Evolutionary conservation across 2,329 filamentous ascomycete species (phyloP), one percentile per base, ranked within the genome.

Genomic region (Plectosphaerella plurivora): DNA sequence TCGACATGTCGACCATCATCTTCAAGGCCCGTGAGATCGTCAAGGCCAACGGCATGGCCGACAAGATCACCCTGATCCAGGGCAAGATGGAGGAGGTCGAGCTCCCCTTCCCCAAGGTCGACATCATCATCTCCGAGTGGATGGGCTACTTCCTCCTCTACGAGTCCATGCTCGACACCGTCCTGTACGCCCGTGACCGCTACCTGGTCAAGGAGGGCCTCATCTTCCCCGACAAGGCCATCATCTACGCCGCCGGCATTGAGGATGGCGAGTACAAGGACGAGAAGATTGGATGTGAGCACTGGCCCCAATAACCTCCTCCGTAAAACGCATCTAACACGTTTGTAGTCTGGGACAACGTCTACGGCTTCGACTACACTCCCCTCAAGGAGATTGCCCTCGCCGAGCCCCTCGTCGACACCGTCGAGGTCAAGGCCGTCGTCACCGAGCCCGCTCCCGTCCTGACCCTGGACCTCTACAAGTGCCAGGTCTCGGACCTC

Each of bases 51-150:
- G 92, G 93, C 63, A 85, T 99, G 81, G 82, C 87, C 50, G 88
- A 93, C 76, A 96, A 96, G 83, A 97, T 99, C 71, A 97, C 94
- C 50, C 84, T 99, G 55, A 83, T 99, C 59, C 94, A 97, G 78
- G 94, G 94, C 70, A 99, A 99, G 83, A 99, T 99, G 94, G 94
- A 99, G 78, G 94, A 99, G 76, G 91, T 99, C 45, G 79, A 88
- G 66, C 79, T 99, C 57, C 94, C 94, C 18, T 96, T 88, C 73
- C 88, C 91, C 65, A 89, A 97, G 75, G 94, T 99, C 60, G 94
- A 99, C 68, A 99, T 99, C 69, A 99, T 99, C 75, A 96, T 99
- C 70, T 97, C 93, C 2, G 94, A 99, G 79, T 99, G 94, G 94
- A 99, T 99, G 94, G 94, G 94, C 35, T 99, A 99, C 78, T 97